phyloP scores from a whole-genome alignment of 305 asterid species.

The Fraxinus baroniana region DNA sequence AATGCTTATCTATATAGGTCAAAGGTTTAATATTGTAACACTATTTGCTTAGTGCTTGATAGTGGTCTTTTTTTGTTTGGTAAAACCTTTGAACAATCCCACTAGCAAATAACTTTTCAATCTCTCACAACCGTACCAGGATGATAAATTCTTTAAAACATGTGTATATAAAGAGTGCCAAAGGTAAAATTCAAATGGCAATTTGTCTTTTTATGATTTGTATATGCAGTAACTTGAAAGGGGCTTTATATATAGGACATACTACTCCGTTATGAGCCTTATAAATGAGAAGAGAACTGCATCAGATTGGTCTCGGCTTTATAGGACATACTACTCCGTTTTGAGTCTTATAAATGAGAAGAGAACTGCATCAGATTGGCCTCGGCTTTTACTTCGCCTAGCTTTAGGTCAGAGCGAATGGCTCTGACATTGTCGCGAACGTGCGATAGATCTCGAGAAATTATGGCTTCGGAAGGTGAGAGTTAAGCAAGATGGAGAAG shows the following conservation, averaged over 20 bases:
- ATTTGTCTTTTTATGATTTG: not conserved
- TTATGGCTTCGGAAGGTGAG: slow-evolving; percentile 33
- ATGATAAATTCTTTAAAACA: not conserved
- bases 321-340: too few relatives aligned
- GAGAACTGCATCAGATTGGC: not conserved
- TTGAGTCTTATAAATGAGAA: slow-evolving; percentile 28
- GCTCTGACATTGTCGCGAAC: not conserved
- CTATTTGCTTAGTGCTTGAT: slow-evolving; percentile 26
- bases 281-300: too few relatives aligned
- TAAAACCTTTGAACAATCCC: slow-evolving; percentile 32
- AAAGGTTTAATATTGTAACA: slow-evolving; percentile 34
- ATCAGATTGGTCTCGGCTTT: too few relatives aligned
- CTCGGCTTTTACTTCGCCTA: not conserved
- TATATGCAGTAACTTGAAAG: not conserved
- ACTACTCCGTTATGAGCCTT: too few relatives aligned
- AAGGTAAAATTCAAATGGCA: not conserved
- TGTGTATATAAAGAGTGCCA: not conserved
- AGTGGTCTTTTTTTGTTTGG: slow-evolving; percentile 24
- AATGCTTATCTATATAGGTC: slow-evolving; percentile 1
- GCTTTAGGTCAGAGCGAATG: not conserved
- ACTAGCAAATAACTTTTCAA: slow-evolving; percentile 28
- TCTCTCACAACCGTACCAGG: slow-evolving; percentile 19
- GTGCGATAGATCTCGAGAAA: not conserved
- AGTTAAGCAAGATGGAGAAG: slow-evolving; percentile 58
- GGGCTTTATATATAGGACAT: not conserved